Evolutionary conservation across 169 alveolate genomes (phyloP).

Genomic region (Babesia gibsoni): DNA sequence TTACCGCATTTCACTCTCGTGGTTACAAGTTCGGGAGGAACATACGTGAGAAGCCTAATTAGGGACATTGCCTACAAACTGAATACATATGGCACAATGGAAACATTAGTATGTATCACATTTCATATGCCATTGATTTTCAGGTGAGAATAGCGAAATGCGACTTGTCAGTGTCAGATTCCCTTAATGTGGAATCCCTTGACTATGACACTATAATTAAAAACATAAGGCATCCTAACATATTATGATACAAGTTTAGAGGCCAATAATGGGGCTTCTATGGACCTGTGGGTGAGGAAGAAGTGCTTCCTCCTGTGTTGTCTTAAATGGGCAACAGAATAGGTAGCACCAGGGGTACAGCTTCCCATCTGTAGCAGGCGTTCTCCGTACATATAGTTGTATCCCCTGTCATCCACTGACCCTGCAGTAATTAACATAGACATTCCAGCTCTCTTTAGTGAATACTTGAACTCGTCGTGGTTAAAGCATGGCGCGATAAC

Average conservation of each 20-base stretch:
- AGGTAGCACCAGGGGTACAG: constrained; percentile 29
- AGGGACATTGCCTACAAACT: constrained; percentile 67
- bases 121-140: neutral
- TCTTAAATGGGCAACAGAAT: constrained; percentile 24
- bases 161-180: constrained; percentile 15
- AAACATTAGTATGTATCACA: constrained; percentile 37
- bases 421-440: constrained; percentile 26
- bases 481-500: neutral
- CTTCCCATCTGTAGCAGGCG: constrained; percentile 42
- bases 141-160: constrained; percentile 43
- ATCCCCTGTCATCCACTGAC: neutral
- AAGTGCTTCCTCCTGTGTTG: constrained; percentile 20
- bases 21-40: constrained; percentile 71
- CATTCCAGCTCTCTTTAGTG: constrained; percentile 12
- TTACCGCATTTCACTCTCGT: constrained; percentile 65
- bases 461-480: neutral
- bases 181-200: constrained; percentile 9
- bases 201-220: constrained; percentile 33
- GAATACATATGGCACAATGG: constrained; percentile 64
- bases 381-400: constrained; percentile 5
- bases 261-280: neutral
- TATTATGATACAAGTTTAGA: neutral
- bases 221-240: neutral
- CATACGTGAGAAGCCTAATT: constrained; percentile 71
- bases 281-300: constrained; percentile 21